Evolutionary conservation across 2,329 filamentous ascomycete species (phyloP).

Genomic region (Fragosphaeria purpurea): DNA sequence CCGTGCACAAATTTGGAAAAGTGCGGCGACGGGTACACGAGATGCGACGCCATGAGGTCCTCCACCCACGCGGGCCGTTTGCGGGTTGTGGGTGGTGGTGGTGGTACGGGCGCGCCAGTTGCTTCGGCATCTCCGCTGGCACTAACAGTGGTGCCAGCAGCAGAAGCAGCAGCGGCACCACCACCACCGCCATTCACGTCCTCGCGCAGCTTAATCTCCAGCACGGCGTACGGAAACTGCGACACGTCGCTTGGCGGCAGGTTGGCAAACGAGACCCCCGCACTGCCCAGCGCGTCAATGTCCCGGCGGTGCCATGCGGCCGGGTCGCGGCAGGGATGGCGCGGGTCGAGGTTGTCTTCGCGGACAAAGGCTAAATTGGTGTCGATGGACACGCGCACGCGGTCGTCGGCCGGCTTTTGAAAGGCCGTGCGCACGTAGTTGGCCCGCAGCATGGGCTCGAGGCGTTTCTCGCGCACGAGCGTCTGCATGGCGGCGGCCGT

Average conservation of each 20-base stretch:
- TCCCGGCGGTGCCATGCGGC: slow-evolving; percentile 85
- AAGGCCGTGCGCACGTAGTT: slow-evolving; percentile 94
- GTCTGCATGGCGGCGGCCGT: slow-evolving; percentile 68
- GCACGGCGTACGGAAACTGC: slow-evolving; percentile 78
- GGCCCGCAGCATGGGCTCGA: slow-evolving; percentile 79
- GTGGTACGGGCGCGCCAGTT: too few relatives aligned
- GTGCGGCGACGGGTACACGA: slow-evolving; percentile 77
- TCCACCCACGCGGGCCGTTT: slow-evolving; percentile 79
- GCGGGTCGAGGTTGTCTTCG: slow-evolving; percentile 64
- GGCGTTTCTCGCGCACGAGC: slow-evolving; percentile 65
- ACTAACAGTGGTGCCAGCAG: not conserved
- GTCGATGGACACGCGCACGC: slow-evolving; percentile 85
- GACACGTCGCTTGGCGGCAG: slow-evolving; percentile 87
- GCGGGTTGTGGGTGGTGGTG: slow-evolving; percentile 20
- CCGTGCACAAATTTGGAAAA: slow-evolving; percentile 98
- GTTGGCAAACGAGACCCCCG: slow-evolving; percentile 78
- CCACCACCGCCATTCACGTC: slow-evolving; percentile 24
- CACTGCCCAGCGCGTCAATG: slow-evolving; percentile 63
- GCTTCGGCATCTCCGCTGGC: too few relatives aligned
- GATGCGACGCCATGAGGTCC: slow-evolving; percentile 84
- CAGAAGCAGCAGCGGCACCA: not conserved
- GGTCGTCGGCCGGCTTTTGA: slow-evolving; percentile 87
- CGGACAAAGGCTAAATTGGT: slow-evolving; percentile 83
- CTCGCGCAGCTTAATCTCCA: slow-evolving; percentile 85
- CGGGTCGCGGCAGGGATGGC: slow-evolving; percentile 81